Evolutionary conservation across 2,329 filamentous ascomycete genomes (phyloP), one percentile per base, ranked within the genome.

Genomic region (Aspergillus sp.): DNA sequence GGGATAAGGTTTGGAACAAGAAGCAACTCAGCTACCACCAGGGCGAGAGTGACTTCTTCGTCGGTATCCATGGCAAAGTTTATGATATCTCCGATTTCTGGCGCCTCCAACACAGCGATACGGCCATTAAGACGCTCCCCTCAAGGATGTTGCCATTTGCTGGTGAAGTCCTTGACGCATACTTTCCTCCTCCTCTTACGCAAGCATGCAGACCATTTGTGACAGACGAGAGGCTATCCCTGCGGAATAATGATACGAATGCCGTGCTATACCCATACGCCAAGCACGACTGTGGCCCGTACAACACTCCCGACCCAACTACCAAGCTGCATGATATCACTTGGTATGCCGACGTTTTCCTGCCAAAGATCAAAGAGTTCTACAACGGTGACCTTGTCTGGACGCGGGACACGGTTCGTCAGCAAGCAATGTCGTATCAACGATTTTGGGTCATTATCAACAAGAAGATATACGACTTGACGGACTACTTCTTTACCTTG

Each of bases 1-100:
- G 76, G 43, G 76, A 94, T 66, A 95, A 95, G 57, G 91, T 77
- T 2, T 98, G 86, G 86, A 78, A 76, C 33, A 55, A 64, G 4
- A 70, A 69, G 8, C 75, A 98, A 55, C 77, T 95, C 5, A 49
- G 63, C 10, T 72, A 64, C 24, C 89, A 95, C 49, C 68, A 74
- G 45, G 82, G 76, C n/a, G 64, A 71, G 5, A 69, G 78, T 35
- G 82, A 94, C 52, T 95, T 80, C 56, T 98, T 73, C 65, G 89
- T 96, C 49, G 86, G 82, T 48, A 78, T 93, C 44, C 81, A 80
- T 36, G 91, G 91, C 41, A 77, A 78, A 26, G 89, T 96, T 19
- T 98, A 96, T 61, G 91, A 98, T 50, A 76, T 98, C 27, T 75
- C 79, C 33, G 83, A 88, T 35, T 98, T 93, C 57, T 95, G 81